Conservation (phyloP, 2,329 filamentous ascomycete genomes). For the Daldinia sp. region DNA sequence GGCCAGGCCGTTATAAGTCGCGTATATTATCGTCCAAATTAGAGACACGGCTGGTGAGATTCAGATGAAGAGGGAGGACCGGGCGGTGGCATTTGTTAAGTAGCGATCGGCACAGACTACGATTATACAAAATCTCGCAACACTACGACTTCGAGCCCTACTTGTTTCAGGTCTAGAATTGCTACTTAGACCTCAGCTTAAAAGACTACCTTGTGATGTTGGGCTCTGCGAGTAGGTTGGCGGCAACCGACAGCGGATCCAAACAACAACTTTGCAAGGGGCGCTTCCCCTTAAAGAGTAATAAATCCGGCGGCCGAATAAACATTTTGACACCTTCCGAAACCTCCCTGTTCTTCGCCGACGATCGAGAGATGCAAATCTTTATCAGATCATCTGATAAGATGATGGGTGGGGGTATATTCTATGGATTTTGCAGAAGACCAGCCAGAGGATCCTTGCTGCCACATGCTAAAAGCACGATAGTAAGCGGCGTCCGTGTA, state of each 20-base stretch:
- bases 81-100: slow-evolving; percentile 5
- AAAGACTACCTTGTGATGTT: not conserved
- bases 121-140: not conserved
- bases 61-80: not conserved
- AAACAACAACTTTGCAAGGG: slow-evolving; percentile 1
- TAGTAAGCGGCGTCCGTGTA: not conserved
- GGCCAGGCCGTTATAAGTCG: not conserved
- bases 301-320: not conserved
- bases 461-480: too few relatives aligned
- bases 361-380: slow-evolving; percentile 23
- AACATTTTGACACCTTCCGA: slow-evolving; percentile 20
- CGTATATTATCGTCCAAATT: not conserved
- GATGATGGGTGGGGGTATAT: slow-evolving; percentile 29
- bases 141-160: slow-evolving; percentile 3
- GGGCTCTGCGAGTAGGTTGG: not conserved
- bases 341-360: not conserved
- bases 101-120: slow-evolving; percentile 1
- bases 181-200: not conserved
- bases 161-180: not conserved
- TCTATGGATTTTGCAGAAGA: not conserved
- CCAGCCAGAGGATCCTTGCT: slow-evolving; percentile 11
- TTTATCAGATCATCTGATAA: slow-evolving; percentile 42
- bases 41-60: not conserved
- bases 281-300: slow-evolving; percentile 3
- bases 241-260: not conserved